phyloP scores from a whole-genome alignment of 2,329 filamentous ascomycete genomes.

The Ampelomyces quisqualis region DNA sequence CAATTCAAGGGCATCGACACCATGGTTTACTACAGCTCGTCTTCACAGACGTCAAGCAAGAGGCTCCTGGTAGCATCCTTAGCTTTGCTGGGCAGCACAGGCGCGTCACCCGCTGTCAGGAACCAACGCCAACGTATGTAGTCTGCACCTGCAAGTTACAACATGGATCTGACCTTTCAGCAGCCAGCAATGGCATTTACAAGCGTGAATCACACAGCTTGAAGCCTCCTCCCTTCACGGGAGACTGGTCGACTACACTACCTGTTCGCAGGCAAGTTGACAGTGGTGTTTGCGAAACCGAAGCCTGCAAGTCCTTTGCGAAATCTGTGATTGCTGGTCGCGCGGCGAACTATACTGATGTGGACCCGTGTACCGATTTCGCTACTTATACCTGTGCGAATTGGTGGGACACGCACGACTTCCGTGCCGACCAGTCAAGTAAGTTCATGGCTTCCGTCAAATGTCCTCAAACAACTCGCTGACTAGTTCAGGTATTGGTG shows the following conservation, averaged over 20 bases:
- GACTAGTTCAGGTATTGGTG: background rate
- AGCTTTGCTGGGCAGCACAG: background rate
- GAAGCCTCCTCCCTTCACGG: background rate
- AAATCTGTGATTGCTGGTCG: background rate
- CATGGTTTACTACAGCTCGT: background rate
- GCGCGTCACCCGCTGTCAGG: background rate
- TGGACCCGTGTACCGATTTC: background rate
- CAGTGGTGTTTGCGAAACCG: background rate
- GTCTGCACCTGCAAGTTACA: background rate
- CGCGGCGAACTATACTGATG: background rate
- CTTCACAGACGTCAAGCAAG: background rate
- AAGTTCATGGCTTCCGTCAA: background rate
- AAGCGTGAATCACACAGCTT: background rate
- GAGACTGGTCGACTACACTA: background rate
- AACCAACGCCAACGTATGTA: background rate
- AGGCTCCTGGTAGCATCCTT: background rate
- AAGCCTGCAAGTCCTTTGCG: background rate
- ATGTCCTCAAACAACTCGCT: background rate
- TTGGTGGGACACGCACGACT: background rate
- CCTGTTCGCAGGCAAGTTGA: background rate
- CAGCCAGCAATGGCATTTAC: background rate
- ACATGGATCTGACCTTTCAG: background rate
- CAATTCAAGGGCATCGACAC: background rate
- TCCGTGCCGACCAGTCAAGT: background rate
- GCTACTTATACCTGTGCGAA: background rate